A percentile compares a stretch with the other conserved stretches of the same genome.
phyloP scores from a whole-genome alignment of 768 basidiomycete genomes.

The Gelatoporia subvermispora region DNA sequence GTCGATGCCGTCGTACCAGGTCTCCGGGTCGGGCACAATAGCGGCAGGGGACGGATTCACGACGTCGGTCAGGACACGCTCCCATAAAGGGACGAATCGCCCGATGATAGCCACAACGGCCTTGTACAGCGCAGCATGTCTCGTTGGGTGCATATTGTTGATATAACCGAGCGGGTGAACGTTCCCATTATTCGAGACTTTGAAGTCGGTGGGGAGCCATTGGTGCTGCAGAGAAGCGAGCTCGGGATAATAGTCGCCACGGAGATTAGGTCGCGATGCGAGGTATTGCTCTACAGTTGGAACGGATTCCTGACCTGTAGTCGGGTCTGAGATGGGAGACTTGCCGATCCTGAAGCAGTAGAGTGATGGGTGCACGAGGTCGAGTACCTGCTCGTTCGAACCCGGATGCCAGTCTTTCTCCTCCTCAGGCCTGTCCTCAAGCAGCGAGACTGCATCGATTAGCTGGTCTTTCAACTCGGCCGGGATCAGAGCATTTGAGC shows the following conservation, averaged over 20 bases:
- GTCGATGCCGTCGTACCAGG: conserved; percentile 1
- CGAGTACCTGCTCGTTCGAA: conserved; percentile 37
- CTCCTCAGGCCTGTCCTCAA: conserved; percentile 33
- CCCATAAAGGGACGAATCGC: conserved; percentile 21
- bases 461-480: neutral
- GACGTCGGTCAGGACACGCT: conserved; percentile 18
- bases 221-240: conserved; percentile 15
- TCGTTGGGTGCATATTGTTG: conserved; percentile 23
- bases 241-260: neutral
- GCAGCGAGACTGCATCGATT: conserved; percentile 4
- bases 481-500: neutral
- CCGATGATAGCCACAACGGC: conserved; percentile 13
- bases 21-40: neutral
- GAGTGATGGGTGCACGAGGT: conserved; percentile 42
- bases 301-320: neutral
- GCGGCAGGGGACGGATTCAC: neutral
- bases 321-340: neutral
- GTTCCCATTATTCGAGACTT: conserved; percentile 14
- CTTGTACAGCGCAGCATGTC: conserved; percentile 11
- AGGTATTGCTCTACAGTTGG: conserved; percentile 1
- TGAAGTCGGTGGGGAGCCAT: conserved; percentile 27
- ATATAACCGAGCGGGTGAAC: conserved; percentile 18
- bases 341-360: conserved; percentile 25
- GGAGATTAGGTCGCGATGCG: neutral
- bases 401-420: conserved; percentile 44